Conservation (phyloP, 2,329 filamentous ascomycete species). For the Tolypocladium inflatum region DNA sequence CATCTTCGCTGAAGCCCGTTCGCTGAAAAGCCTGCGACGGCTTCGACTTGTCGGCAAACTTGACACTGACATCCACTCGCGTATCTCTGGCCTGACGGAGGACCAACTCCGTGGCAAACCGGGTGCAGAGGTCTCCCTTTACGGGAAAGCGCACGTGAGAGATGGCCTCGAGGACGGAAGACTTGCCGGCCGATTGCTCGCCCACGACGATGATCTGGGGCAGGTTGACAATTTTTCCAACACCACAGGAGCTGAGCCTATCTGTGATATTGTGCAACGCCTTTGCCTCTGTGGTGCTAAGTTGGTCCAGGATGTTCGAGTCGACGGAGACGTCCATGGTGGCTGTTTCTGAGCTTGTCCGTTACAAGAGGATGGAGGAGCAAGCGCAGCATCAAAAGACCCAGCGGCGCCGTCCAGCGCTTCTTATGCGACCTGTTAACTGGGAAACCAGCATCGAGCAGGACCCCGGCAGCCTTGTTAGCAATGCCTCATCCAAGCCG, state of each 20-base stretch:
- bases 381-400: too few relatives aligned
- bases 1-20: slow-evolving; percentile 23
- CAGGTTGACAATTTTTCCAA: slow-evolving; percentile 34
- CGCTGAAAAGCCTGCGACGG: slow-evolving; percentile 16
- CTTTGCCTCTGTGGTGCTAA: slow-evolving; percentile 33
- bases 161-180: slow-evolving; percentile 56
- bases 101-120: slow-evolving; percentile 52
- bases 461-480: too few relatives aligned
- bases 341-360: neutral
- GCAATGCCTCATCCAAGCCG: too few relatives aligned
- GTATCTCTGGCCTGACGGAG: slow-evolving; percentile 30
- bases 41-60: slow-evolving; percentile 16
- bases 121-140: slow-evolving; percentile 46
- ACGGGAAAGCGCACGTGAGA: slow-evolving; percentile 50
- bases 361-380: too few relatives aligned
- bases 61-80: slow-evolving; percentile 33
- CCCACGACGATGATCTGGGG: slow-evolving; percentile 51
- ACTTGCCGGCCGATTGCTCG: slow-evolving; percentile 52
- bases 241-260: slow-evolving; percentile 37
- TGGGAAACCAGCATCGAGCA: too few relatives aligned
- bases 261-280: slow-evolving; percentile 44
- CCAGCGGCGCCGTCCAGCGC: too few relatives aligned
- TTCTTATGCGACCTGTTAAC: too few relatives aligned
- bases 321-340: slow-evolving; percentile 4
- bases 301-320: slow-evolving; percentile 11